Evolutionary conservation across 306 rosid genomes (phyloP).

Genomic region (Begonia peltatifolia): DNA sequence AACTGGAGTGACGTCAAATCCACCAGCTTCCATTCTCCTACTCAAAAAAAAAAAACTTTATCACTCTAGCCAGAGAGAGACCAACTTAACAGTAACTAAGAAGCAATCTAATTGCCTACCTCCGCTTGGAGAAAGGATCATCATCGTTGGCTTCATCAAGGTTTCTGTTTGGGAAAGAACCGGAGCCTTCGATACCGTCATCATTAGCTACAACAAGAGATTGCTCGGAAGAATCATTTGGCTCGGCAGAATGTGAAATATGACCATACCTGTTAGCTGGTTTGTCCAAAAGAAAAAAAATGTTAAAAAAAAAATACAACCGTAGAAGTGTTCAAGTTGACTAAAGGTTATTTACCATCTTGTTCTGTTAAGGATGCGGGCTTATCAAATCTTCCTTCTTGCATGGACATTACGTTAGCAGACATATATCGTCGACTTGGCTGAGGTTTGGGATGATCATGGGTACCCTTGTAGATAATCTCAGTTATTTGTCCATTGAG

Average conservation of each 20-base stretch:
- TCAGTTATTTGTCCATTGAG: slow-evolving; percentile 82
- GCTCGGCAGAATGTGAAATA: slow-evolving; percentile 36
- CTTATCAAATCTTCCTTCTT: slow-evolving; percentile 51
- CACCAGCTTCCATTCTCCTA: slow-evolving; percentile 69
- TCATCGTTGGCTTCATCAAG: slow-evolving; percentile 58
- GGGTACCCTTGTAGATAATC: slow-evolving; percentile 79
- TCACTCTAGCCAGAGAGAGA: too few species aligned
- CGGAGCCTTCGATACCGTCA: slow-evolving; percentile 40
- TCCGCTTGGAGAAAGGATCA: slow-evolving; percentile 59
- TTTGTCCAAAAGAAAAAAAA: slow-evolving; percentile 30
- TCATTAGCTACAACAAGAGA: slow-evolving; percentile 36
- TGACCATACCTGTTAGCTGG: slow-evolving; percentile 38
- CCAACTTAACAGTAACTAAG: too few species aligned
- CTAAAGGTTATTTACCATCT: slow-evolving; percentile 39
- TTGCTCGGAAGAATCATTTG: slow-evolving; percentile 34
- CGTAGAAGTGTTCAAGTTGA: too few species aligned
- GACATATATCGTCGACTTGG: slow-evolving; percentile 58
- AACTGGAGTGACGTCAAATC: slow-evolving; percentile 44
- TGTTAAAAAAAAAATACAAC: slow-evolving; percentile 6
- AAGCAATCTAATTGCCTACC: slow-evolving; percentile 25
- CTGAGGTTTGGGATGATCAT: slow-evolving; percentile 89
- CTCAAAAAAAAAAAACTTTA: slow-evolving; percentile 3
- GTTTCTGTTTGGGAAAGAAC: slow-evolving; percentile 27
- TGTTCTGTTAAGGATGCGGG: slow-evolving; percentile 33
- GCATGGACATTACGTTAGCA: slow-evolving; percentile 34